phyloP scores from a whole-genome alignment of 139 green algal species.

The Micromonas pusilla region DNA sequence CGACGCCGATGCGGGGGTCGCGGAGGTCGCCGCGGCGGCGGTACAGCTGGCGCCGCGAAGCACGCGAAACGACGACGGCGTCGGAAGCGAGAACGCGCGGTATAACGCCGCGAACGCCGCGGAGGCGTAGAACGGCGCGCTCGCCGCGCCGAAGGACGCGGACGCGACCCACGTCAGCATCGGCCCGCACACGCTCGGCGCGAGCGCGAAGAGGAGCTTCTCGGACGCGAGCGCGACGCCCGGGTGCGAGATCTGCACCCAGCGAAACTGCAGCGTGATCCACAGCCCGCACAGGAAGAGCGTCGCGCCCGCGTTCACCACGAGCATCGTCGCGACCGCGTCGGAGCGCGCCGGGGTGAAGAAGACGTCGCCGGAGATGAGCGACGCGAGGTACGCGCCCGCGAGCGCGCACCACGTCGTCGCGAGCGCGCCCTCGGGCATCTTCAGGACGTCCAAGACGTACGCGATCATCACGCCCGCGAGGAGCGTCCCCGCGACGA shows the following conservation, averaged over 20 bases:
- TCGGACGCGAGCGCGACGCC: constrained; percentile 76
- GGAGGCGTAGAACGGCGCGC: constrained; percentile 77
- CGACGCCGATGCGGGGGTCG: neutral
- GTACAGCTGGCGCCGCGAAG: too few relatives aligned
- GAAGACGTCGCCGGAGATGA: constrained; percentile 33
- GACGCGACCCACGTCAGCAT: constrained; percentile 42
- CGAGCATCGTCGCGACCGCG: constrained; percentile 22
- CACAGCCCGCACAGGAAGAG: constrained; percentile 58
- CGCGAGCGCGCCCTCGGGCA: constrained; percentile 67
- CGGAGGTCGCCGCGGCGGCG: too few relatives aligned
- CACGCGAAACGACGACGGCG: constrained; percentile 69
- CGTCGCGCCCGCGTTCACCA: constrained; percentile 19
- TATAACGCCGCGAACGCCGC: constrained; percentile 58
- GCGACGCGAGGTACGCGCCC: constrained; percentile 50
- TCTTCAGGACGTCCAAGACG: constrained; percentile 76
- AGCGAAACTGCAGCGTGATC: constrained; percentile 86
- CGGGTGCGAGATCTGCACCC: constrained; percentile 76
- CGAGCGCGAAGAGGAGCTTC: constrained; percentile 61
- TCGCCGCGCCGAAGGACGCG: constrained; percentile 32
- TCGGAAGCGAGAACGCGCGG: constrained; percentile 60
- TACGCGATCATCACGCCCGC: constrained; percentile 70
- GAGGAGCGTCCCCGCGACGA: constrained; percentile 52
- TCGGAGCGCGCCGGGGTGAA: neutral
- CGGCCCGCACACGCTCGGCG: constrained; percentile 54
- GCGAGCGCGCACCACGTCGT: constrained; percentile 69